Conservation (phyloP, 2,329 filamentous ascomycete species). For the Myrmaecium sp. region DNA sequence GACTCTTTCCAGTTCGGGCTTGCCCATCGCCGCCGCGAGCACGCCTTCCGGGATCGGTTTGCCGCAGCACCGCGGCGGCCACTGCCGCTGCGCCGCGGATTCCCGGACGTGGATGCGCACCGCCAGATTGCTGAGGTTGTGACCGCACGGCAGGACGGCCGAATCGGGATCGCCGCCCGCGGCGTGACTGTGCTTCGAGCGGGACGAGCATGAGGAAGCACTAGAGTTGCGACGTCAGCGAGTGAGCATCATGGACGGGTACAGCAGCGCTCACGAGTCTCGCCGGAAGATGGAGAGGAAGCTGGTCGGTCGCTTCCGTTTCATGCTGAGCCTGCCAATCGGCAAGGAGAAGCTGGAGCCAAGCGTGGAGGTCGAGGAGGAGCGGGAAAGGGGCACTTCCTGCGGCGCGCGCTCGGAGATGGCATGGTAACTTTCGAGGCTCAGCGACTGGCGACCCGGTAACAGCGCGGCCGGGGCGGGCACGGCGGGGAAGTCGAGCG, state of each 20-base stretch:
- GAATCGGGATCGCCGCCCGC: not conserved
- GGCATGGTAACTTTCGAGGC: constrained; percentile 8
- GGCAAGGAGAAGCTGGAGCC: too few relatives aligned
- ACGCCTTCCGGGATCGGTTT: constrained; percentile 21
- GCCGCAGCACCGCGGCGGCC: constrained; percentile 24
- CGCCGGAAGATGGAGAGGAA: constrained; percentile 17
- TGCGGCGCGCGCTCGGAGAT: constrained; percentile 8
- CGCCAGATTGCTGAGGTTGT: constrained; percentile 12
- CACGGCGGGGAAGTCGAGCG: constrained; percentile 8
- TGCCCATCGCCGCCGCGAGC: constrained; percentile 21
- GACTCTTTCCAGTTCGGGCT: constrained; percentile 20
- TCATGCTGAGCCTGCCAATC: too few relatives aligned
- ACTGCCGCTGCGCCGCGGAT: constrained; percentile 13
- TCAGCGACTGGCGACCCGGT: constrained; percentile 8
- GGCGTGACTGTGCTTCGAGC: constrained; percentile 11
- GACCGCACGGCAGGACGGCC: constrained; percentile 12
- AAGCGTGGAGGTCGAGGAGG: constrained; percentile 8
- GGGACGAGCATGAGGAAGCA: constrained; percentile 12
- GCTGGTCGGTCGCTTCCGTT: constrained; percentile 12
- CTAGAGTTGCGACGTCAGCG: constrained; percentile 7
- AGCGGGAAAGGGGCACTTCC: constrained; percentile 9
- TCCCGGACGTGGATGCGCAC: constrained; percentile 18
- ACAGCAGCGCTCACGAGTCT: constrained; percentile 11
- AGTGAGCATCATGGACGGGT: not conserved
- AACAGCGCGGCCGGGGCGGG: constrained; percentile 7